phyloP scores from a whole-genome alignment of 371 early-diverging fungal genomes.

The Mortierella sp. region DNA sequence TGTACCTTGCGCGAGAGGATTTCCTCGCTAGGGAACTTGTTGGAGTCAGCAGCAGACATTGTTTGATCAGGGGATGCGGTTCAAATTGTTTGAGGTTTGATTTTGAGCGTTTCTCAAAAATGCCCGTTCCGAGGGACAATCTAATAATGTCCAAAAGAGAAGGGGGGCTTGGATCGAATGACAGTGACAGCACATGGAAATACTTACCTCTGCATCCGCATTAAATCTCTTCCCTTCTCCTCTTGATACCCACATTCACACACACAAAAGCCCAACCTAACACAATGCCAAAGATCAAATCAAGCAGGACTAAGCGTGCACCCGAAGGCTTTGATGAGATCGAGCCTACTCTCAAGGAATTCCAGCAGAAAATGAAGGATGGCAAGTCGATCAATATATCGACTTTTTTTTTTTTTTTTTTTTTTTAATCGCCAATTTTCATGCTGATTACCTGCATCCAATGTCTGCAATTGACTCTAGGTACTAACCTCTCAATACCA shows the following conservation, averaged over 20 bases:
- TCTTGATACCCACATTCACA: not conserved
- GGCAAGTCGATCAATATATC: slow-evolving; percentile 68
- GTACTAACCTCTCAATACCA: not conserved
- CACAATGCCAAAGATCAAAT: slow-evolving; percentile 85
- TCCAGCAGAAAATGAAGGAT: slow-evolving; percentile 95
- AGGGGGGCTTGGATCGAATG: not conserved
- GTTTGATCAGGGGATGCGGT: not conserved
- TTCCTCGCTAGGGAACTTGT: slow-evolving; percentile 50
- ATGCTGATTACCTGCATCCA: not conserved
- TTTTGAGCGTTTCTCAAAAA: not conserved
- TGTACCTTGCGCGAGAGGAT: slow-evolving; percentile 54
- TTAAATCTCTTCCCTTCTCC: not conserved
- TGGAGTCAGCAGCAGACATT: slow-evolving; percentile 24
- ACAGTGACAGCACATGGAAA: not conserved
- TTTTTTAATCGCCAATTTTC: not conserved
- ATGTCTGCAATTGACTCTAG: not conserved
- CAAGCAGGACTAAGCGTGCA: slow-evolving; percentile 83
- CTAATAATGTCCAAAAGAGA: not conserved
- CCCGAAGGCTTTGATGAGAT: slow-evolving; percentile 97
- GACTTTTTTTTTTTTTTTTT: not conserved
- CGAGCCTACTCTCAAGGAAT: slow-evolving; percentile 93
- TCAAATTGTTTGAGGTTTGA: not conserved
- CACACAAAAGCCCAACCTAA: not conserved
- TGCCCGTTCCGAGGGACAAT: not conserved
- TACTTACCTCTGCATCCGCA: not conserved